Conservation (phyloP, 2,329 filamentous ascomycete species). For the Mycosphaerella arachidis region DNA sequence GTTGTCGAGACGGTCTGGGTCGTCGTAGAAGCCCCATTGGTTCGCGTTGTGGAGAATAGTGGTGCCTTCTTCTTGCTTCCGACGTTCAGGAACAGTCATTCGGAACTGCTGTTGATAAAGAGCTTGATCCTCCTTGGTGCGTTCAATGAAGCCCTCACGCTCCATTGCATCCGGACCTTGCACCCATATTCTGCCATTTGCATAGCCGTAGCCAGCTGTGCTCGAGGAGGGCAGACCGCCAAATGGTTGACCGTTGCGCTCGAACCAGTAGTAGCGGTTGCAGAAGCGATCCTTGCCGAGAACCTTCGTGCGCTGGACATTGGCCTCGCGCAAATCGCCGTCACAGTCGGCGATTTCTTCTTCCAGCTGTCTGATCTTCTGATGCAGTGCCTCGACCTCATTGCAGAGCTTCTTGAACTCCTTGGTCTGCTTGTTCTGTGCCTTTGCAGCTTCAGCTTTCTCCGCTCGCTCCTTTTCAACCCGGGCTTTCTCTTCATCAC, state of each 20-base stretch:
- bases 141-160: slow-evolving; percentile 77
- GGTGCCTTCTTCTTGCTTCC: slow-evolving; percentile 75
- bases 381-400: slow-evolving; percentile 84
- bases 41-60: slow-evolving; percentile 71
- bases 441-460: slow-evolving; percentile 56
- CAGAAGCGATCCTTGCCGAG: slow-evolving; percentile 94
- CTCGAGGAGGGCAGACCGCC: slow-evolving; percentile 82
- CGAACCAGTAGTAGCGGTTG: slow-evolving; percentile 99
- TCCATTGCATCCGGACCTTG: slow-evolving; percentile 91
- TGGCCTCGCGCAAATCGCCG: slow-evolving; percentile 87
- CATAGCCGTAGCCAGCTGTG: slow-evolving; percentile 80
- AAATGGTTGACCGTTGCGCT: slow-evolving; percentile 96
- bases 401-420: slow-evolving; percentile 83
- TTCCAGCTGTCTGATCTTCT: slow-evolving; percentile 74
- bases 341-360: slow-evolving; percentile 80
- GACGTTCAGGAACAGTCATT: slow-evolving; percentile 80
- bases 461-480: slow-evolving; percentile 61
- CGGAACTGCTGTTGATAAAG: slow-evolving; percentile 73
- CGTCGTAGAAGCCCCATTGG: slow-evolving; percentile 90
- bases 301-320: slow-evolving; percentile 83
- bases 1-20: slow-evolving; percentile 69
- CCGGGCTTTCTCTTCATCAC: slow-evolving; percentile 58
- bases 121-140: slow-evolving; percentile 64
- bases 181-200: slow-evolving; percentile 93
- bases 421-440: slow-evolving; percentile 69